phyloP scores from a whole-genome alignment of 352 stramenopile species.

The Globisporangium spiculum region DNA sequence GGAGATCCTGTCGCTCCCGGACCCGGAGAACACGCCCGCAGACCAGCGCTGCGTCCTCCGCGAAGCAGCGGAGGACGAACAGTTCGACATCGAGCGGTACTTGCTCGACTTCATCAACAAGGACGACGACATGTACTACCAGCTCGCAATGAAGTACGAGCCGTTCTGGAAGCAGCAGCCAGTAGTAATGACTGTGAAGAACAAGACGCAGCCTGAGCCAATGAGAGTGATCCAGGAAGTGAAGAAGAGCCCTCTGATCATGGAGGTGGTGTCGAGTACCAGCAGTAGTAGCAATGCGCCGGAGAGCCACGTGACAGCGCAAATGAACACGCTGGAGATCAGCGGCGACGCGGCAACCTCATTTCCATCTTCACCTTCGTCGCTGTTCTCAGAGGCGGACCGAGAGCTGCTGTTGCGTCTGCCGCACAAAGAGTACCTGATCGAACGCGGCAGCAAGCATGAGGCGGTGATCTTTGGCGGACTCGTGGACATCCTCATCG shows the following conservation, averaged over 20 bases:
- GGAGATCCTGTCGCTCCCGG: slow-evolving; percentile 91
- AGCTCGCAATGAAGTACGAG: slow-evolving; percentile 84
- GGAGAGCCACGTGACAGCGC: slow-evolving; percentile 8
- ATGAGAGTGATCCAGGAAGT: neutral
- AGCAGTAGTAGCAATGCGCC: neutral
- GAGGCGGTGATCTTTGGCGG: slow-evolving; percentile 70
- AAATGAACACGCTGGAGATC: slow-evolving; percentile 9
- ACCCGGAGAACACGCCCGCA: slow-evolving; percentile 80
- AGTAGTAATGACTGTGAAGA: slow-evolving; percentile 14
- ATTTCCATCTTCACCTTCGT: neutral
- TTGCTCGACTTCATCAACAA: slow-evolving; percentile 91
- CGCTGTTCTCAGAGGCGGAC: slow-evolving; percentile 54
- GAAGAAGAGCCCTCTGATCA: slow-evolving; percentile 26
- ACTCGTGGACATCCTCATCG: slow-evolving; percentile 93
- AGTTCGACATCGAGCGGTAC: slow-evolving; percentile 96
- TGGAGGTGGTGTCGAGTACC: slow-evolving; percentile 27
- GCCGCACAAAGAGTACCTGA: slow-evolving; percentile 79
- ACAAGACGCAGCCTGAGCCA: neutral
- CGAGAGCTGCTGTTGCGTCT: slow-evolving; percentile 72
- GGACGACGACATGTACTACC: slow-evolving; percentile 92
- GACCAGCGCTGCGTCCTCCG: slow-evolving; percentile 73
- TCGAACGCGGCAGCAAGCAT: slow-evolving; percentile 50
- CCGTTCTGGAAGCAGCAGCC: slow-evolving; percentile 86
- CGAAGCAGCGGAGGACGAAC: slow-evolving; percentile 83
- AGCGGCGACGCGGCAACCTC: slow-evolving; percentile 2